phyloP scores from a whole-genome alignment of 2,329 filamentous ascomycete species.

The Penicillium hordei region DNA sequence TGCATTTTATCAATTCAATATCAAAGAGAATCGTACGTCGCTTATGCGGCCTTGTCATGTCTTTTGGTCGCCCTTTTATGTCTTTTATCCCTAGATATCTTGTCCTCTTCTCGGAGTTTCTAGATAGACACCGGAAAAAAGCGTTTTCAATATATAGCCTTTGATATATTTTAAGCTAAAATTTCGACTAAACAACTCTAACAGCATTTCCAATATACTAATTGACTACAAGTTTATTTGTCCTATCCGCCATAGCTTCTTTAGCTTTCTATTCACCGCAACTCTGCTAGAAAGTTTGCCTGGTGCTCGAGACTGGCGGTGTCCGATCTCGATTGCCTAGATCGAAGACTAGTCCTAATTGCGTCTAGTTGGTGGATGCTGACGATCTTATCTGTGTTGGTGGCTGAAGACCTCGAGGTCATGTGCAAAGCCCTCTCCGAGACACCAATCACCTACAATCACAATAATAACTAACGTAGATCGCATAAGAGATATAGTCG shows the following conservation, averaged over 20 bases:
- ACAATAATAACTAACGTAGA: neutral
- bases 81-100: neutral
- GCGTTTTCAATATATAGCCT: too few relatives aligned
- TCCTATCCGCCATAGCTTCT: neutral
- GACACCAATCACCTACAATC: neutral
- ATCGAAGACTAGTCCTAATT: slow-evolving; percentile 6
- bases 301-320: neutral
- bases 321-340: slow-evolving; percentile 2
- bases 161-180: neutral
- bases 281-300: neutral
- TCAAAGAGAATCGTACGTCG: neutral
- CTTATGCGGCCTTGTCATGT: neutral
- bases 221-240: neutral
- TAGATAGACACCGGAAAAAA: too few relatives aligned
- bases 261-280: neutral
- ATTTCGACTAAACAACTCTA: neutral
- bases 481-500: neutral
- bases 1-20: neutral
- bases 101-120: too few relatives aligned
- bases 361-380: slow-evolving; percentile 3
- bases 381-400: slow-evolving; percentile 6
- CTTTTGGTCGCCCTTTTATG: too few relatives aligned
- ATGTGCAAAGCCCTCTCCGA: neutral
- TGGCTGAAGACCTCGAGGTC: neutral
- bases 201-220: neutral